Base-by-base conservation (phyloP, 139 green algal genomes). In the Chlamydomonas urium region DNA sequence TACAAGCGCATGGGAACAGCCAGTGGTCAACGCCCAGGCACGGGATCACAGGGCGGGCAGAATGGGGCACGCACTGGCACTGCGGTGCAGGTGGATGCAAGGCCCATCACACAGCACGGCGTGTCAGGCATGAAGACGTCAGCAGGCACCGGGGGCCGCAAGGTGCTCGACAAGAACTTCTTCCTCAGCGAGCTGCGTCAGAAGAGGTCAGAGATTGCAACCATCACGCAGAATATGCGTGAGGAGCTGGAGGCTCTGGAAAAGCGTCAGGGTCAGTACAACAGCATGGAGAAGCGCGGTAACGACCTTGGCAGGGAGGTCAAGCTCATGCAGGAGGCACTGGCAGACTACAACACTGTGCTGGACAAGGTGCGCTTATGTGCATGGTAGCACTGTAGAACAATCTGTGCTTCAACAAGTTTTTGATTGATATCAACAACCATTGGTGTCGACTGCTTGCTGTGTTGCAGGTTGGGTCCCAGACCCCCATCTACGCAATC, bases 271-370 rank as follows among this genome's bases (percentile, higher is more conserved):
- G 58, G 67, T 14, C 78, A 86, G 72, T 86, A 76, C 57, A 81
- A 65, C 56, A 72, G 67, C 26, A 85, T 87, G 63, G 73, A 88
- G 34, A 74, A 81, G 66, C 67, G 69, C 24, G 47, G 78, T 14
- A 72, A 61, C 29, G 73, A 87, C 59, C 71, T 90, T 23, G 66
- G 21, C 0, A 86, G 86, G 59, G 83, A 91, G 38, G 87, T 93
- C 14, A 83, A 88, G 50, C 57, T 75, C 56, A 74, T 91, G 62
- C 85, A 90, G 75, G 87, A 89, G 63, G 65, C 82, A 37, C 78
- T 93, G 48, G 78, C 88, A 65, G 88, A 93, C 72, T 81, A 78
- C 72, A 93, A 93, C 74, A 87, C 86, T 26, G 79, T 91, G 21
- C 79, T 93, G n/a, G 86, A 90, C 77, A 90, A 89, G 76, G 79